phyloP scores from a whole-genome alignment of 2,329 filamentous ascomycete genomes.

The Cadophora malorum region DNA sequence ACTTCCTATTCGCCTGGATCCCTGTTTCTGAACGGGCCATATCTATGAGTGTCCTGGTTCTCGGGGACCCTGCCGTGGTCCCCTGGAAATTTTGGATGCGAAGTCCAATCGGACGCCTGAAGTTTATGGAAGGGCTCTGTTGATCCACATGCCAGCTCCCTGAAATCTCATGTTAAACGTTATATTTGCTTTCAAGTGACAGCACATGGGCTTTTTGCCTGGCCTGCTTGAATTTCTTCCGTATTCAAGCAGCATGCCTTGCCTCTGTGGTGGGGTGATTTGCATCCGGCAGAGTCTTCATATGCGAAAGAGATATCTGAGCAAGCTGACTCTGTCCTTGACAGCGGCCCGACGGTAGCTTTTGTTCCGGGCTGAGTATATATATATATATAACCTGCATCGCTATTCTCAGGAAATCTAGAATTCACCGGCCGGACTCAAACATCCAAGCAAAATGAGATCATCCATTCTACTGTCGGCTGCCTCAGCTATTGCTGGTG shows the following conservation, averaged over 20 bases:
- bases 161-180: neutral
- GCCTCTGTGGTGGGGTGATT: too few relatives aligned
- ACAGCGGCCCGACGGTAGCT: constrained; percentile 3
- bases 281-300: too few relatives aligned
- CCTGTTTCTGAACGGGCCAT: neutral
- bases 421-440: neutral
- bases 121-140: neutral
- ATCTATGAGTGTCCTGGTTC: neutral
- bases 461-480: constrained; percentile 20
- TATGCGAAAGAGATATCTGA: too few relatives aligned
- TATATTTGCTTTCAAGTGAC: neutral
- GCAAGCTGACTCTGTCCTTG: neutral
- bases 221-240: neutral
- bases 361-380: constrained; percentile 10
- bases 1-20: neutral
- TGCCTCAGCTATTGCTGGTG: constrained; percentile 15
- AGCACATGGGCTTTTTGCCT: too few relatives aligned
- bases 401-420: neutral
- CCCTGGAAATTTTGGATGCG: neutral
- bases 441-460: constrained; percentile 24
- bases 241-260: neutral
- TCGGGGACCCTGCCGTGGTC: neutral
- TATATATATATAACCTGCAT: neutral
- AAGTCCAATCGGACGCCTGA: neutral
- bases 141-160: neutral